Conservation (phyloP, 805 yeast species). For the Grigorovia humatica region DNA sequence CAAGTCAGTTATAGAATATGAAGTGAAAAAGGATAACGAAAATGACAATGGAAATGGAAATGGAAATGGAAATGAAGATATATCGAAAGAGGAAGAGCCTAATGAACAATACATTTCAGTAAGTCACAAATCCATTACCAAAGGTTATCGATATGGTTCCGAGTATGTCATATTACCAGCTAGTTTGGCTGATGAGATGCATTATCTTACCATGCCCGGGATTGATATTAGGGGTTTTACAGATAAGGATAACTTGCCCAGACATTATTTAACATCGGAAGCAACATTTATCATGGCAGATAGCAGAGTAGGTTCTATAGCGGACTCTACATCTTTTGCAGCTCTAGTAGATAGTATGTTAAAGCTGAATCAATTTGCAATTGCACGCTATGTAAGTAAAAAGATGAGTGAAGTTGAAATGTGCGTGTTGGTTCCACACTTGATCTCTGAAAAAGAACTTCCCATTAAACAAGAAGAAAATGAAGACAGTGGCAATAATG, state of each 20-base stretch:
- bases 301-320: conserved; percentile 22
- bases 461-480: background rate
- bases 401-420: conserved; percentile 37
- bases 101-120: conserved; percentile 20
- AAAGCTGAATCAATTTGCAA: conserved; percentile 37
- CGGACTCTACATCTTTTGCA: conserved; percentile 35
- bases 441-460: conserved; percentile 2
- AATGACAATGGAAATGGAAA: conserved; percentile 10
- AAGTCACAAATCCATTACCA: conserved; percentile 33
- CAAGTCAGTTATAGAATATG: conserved; percentile 18
- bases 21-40: conserved; percentile 16
- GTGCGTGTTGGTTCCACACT: conserved; percentile 47
- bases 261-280: conserved; percentile 51
- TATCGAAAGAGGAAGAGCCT: background rate
- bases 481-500: background rate
- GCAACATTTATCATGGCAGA: conserved; percentile 42
- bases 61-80: conserved; percentile 12
- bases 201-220: conserved; percentile 38
- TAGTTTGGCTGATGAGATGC: conserved; percentile 33
- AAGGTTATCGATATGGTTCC: conserved; percentile 61
- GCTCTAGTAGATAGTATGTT: conserved; percentile 45
- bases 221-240: conserved; percentile 59
- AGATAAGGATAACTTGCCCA: conserved; percentile 37
- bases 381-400: conserved; percentile 56
- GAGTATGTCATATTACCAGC: conserved; percentile 45